Conservation (phyloP, 1,284 basidiomycete genomes). For the Vanrija humicola region DNA sequence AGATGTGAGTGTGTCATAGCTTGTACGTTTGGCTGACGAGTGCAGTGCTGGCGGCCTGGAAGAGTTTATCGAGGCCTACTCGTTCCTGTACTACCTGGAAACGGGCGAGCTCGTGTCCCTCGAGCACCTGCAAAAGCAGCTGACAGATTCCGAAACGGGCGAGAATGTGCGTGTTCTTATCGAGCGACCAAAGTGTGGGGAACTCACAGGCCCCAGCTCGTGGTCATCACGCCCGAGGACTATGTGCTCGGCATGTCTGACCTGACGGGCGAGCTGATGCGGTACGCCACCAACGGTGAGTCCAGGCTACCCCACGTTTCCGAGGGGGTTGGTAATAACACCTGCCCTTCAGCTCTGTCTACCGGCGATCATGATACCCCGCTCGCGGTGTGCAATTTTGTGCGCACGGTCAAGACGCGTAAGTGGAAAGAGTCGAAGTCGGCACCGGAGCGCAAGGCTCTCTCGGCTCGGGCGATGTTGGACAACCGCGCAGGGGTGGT, state of each 20-base stretch:
- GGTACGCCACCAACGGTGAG: constrained; percentile 69
- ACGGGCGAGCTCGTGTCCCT: constrained; percentile 66
- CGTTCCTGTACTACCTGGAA: constrained; percentile 83
- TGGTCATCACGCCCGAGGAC: constrained; percentile 73
- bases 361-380: constrained; percentile 69
- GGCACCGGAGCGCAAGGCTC: not conserved
- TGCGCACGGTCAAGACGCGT: constrained; percentile 74
- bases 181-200: not conserved
- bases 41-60: constrained; percentile 58
- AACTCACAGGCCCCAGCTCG: constrained; percentile 21
- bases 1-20: constrained; percentile 60
- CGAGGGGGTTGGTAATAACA: constrained; percentile 9
- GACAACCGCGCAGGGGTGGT: not conserved
- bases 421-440: constrained; percentile 27
- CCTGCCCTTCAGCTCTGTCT: constrained; percentile 50
- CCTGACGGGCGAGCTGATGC: constrained; percentile 93
- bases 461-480: not conserved
- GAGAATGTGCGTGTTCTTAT: constrained; percentile 1
- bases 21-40: not conserved
- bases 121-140: constrained; percentile 61
- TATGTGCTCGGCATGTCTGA: constrained; percentile 91
- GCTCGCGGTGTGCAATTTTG: constrained; percentile 67
- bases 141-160: constrained; percentile 52
- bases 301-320: not conserved
- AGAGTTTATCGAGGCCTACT: constrained; percentile 89